These are phyloP conservation scores for Colletotrichum sp. DNA, from an alignment of 2,329 filamentous ascomycete genomes.

Conservation along the genomic window DNA sequence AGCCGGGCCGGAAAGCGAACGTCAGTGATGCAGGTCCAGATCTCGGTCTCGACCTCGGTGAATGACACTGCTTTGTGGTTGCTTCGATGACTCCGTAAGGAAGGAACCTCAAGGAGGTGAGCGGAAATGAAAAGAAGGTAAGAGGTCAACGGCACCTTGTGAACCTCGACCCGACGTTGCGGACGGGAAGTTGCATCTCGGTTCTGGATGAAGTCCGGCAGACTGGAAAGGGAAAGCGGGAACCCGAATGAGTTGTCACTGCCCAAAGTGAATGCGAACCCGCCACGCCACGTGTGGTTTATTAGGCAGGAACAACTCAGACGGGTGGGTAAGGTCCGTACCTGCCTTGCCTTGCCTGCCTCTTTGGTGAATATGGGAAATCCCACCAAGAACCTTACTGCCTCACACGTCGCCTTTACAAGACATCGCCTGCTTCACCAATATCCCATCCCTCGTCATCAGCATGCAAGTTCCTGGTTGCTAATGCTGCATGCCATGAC, in stretches of 20 bases:
- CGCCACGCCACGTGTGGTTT: not conserved
- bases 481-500: not conserved
- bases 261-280: not conserved
- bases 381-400: not conserved
- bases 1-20: not conserved
- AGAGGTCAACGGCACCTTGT: not conserved
- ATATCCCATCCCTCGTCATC: not conserved
- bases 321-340: not conserved
- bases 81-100: not conserved
- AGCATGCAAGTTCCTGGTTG: not conserved
- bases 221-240: not conserved
- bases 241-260: not conserved
- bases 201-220: not conserved
- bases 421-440: not conserved
- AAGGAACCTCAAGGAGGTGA: not conserved
- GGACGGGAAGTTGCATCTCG: not conserved
- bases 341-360: not conserved
- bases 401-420: not conserved
- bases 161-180: not conserved
- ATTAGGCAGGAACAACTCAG: not conserved
- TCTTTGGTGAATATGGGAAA: not conserved
- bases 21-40: not conserved
- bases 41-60: not conserved
- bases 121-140: not conserved
- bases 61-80: not conserved